These are phyloP conservation scores for Ostreobium quekettii DNA, from an alignment of 139 green algal species.

Conservation along the genomic window DNA sequence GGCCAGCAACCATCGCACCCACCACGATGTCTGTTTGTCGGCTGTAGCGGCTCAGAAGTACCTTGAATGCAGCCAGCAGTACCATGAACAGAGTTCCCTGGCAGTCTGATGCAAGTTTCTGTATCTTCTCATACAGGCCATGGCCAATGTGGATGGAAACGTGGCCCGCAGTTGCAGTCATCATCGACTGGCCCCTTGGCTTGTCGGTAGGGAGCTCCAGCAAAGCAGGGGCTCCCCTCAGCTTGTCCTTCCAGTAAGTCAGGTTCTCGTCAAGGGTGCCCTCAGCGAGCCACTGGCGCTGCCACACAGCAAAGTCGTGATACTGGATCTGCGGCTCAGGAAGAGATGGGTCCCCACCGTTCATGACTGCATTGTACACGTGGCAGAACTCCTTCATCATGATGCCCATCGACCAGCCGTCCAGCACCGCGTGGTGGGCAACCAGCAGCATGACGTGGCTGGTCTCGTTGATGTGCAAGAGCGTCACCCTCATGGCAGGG, in stretches of 20 bases:
- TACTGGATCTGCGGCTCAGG: neutral
- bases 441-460: neutral
- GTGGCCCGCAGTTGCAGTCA: neutral
- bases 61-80: neutral
- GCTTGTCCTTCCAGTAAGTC: neutral
- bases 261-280: neutral
- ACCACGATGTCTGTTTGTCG: constrained; percentile 19
- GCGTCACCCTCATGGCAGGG: neutral
- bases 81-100: neutral
- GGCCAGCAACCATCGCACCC: neutral
- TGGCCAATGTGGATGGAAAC: too few relatives aligned
- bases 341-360: neutral
- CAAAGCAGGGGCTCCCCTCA: neutral
- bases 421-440: neutral
- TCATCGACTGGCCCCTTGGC: neutral
- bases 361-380: neutral
- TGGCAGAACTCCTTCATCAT: neutral
- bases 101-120: neutral
- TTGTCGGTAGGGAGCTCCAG: constrained; percentile 1
- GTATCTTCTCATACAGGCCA: neutral
- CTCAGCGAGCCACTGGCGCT: neutral
- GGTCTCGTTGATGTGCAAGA: neutral
- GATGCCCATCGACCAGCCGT: neutral
- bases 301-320: neutral
- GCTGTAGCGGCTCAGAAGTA: constrained; percentile 13